Percentiles rank a stretch among this genome's conserved stretches.
Evolutionary conservation across 1,284 basidiomycete genomes (phyloP).

Genomic region (Tremellales sp.): DNA sequence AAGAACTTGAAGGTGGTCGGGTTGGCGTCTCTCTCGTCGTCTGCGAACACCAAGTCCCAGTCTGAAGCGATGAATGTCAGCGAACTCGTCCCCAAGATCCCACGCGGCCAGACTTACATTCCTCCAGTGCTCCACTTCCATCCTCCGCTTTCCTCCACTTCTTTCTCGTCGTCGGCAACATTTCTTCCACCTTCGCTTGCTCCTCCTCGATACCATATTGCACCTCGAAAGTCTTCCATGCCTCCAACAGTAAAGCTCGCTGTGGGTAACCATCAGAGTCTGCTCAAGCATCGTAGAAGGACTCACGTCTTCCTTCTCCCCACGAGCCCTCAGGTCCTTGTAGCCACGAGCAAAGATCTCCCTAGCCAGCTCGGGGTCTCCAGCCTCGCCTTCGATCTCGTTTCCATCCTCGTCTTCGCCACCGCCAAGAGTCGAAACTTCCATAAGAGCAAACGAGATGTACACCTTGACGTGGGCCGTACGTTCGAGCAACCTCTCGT

Average conservation of each 20-base stretch:
- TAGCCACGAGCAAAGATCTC: constrained; percentile 81
- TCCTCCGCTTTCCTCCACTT: constrained; percentile 76
- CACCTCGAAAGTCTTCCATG: constrained; percentile 89
- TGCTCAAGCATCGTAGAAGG: background rate
- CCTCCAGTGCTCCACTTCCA: constrained; percentile 79
- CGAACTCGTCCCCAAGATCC: background rate
- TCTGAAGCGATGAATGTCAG: constrained; percentile 55
- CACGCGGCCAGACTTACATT: constrained; percentile 53
- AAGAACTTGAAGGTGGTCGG: constrained; percentile 90
- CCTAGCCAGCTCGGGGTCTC: constrained; percentile 66
- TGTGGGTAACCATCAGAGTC: constrained; percentile 44
- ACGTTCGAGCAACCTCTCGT: constrained; percentile 79
- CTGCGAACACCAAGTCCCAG: constrained; percentile 90
- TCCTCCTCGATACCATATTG: constrained; percentile 67
- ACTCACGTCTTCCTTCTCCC: constrained; percentile 80
- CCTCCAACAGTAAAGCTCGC: constrained; percentile 83
- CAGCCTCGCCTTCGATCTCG: constrained; percentile 62
- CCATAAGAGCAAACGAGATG: constrained; percentile 53
- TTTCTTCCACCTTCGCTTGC: constrained; percentile 71
- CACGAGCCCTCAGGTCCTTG: constrained; percentile 72
- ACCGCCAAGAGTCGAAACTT: constrained; percentile 50
- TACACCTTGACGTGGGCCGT: constrained; percentile 87
- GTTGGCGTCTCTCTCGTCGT: constrained; percentile 88
- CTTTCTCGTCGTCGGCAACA: constrained; percentile 88
- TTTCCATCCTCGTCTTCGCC: constrained; percentile 70